Base-by-base conservation (phyloP, 2,329 filamentous ascomycete genomes). In the Cladosporium sp. region DNA sequence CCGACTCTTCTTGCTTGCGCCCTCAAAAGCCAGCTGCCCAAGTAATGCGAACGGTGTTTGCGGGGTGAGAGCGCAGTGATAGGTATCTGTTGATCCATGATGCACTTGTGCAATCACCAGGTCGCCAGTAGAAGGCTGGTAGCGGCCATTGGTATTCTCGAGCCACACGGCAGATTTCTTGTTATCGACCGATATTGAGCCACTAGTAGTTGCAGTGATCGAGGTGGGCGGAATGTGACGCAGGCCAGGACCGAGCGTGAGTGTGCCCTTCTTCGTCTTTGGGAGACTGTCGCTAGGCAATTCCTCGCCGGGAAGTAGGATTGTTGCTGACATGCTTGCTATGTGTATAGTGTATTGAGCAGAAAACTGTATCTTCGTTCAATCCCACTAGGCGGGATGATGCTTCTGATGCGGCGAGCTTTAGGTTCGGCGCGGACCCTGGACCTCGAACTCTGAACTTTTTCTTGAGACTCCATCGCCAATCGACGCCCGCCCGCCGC, bases 21-120 rank as follows among this genome's bases (percentile, higher is more conserved):
- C 84, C 71, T 97, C 92, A 68, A 98, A 98, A n/a, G 90, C 83
- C 16, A 97, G 79, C 60, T 95, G 87, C 0, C 88, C 89, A 1
- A 97, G 82, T 14, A 87, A 75, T 1, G 87, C 89, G 55, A 73
- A 71, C 1, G 78, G 72, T 5, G 78, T 80, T 63, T 83, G 74
- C 8, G 79, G 78, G 28, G 88, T 86, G 49, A 97, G 77, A 60
- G 79, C 77, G 68, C 90, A 90, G 70, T 87, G 84, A 77, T 88
- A 96, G 67, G 81, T 80, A 62, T 97, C 93, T 53, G 78, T 76
- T 46, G 83, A 80, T 52, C 83, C 85, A 68, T 85, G 87, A 64
- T 87, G 82, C 61, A 97, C 78, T 59, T 88, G 90, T 54, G 89
- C 91, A 66, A 98, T 88, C 59, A 97, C 84, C 44, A 95, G 82